Evolutionary conservation across 768 basidiomycete genomes (phyloP).

Genomic region (Boletus rubescentipes): DNA sequence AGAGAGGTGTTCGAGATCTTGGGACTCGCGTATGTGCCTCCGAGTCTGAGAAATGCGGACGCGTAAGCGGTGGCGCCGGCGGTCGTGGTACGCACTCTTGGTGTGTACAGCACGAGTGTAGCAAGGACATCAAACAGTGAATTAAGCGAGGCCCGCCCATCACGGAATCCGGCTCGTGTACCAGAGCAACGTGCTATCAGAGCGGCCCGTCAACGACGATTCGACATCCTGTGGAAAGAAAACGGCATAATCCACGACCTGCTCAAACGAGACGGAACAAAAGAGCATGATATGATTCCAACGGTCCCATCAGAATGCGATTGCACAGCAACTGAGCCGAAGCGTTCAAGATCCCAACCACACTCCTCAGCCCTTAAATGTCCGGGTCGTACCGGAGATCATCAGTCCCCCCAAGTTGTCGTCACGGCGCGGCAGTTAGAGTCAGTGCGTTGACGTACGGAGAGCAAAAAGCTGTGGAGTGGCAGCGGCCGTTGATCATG

Average conservation of each 20-base stretch:
- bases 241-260: not conserved
- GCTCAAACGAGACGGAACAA: not conserved
- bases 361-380: not conserved
- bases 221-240: not conserved
- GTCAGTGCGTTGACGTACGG: too few species aligned
- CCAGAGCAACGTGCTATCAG: not conserved
- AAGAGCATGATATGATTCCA: too few species aligned
- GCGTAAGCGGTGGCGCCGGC: conserved; percentile 33
- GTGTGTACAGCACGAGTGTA: not conserved
- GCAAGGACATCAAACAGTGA: not conserved
- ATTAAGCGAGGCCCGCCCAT: not conserved
- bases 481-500: not conserved
- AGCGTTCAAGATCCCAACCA: too few species aligned
- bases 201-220: not conserved
- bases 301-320: not conserved
- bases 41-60: conserved; percentile 71
- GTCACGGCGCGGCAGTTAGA: too few species aligned
- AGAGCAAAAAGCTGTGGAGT: too few species aligned
- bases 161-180: not conserved
- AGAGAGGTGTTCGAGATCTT: conserved; percentile 70
- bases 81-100: not conserved
- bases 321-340: not conserved
- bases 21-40: conserved; percentile 69
- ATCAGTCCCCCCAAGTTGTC: too few species aligned
- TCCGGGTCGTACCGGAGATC: not conserved